Evolutionary conservation across 2,329 filamentous ascomycete species (phyloP).

Genomic region (Ustulina deusta): DNA sequence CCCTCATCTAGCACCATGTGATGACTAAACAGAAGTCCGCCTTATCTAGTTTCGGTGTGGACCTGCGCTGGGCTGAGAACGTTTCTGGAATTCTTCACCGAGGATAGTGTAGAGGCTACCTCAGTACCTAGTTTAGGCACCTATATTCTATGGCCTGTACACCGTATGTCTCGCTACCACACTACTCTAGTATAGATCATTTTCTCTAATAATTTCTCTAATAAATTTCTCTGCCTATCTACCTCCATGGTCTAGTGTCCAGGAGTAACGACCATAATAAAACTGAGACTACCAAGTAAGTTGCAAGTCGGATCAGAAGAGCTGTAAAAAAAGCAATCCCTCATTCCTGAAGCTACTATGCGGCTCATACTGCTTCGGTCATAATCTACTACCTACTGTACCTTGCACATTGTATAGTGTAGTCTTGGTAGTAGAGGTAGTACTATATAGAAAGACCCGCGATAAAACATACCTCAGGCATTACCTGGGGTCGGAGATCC

Average conservation of each 20-base stretch:
- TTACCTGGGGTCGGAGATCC: constrained; percentile 24
- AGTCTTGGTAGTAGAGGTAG: neutral
- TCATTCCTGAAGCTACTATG: neutral
- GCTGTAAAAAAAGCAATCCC: neutral
- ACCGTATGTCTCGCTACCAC: neutral
- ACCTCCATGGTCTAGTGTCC: neutral
- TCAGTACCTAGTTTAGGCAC: neutral
- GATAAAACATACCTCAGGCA: neutral
- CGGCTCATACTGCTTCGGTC: neutral
- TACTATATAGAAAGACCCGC: neutral
- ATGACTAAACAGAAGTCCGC: constrained; percentile 9
- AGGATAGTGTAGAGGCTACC: constrained; percentile 12
- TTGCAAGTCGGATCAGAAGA: neutral
- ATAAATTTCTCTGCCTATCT: too few species aligned
- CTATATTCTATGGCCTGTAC: neutral
- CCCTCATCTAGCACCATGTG: constrained; percentile 11
- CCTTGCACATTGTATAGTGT: neutral
- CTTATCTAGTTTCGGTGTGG: constrained; percentile 10
- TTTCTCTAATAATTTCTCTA: too few species aligned
- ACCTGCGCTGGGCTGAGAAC: constrained; percentile 4
- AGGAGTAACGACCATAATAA: neutral
- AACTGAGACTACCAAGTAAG: neutral
- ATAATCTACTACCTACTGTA: neutral
- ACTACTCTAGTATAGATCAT: neutral
- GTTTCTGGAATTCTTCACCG: constrained; percentile 19